Percentiles rank a stretch among this genome's conserved stretches.
These are phyloP conservation scores for Candolleomyces eurysporus DNA, from an alignment of 768 basidiomycete species.

Conservation along the genomic window DNA sequence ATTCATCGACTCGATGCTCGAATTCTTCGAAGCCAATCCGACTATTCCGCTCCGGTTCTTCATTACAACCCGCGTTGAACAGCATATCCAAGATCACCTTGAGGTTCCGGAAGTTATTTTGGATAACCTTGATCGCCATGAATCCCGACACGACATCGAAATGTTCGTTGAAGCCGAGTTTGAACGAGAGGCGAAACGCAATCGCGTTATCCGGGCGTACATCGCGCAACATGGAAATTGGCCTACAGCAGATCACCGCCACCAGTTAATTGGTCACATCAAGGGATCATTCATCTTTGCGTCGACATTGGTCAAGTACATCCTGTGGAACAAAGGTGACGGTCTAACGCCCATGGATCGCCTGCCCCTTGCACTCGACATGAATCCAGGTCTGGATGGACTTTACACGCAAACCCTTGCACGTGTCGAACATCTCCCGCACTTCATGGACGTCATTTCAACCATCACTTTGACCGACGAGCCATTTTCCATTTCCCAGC, in stretches of 20 bases:
- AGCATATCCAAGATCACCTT: background rate
- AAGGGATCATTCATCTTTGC: constrained; percentile 1
- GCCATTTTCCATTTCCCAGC: background rate
- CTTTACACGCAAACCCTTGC: background rate
- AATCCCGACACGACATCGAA: background rate
- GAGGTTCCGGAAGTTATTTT: background rate
- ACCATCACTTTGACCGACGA: background rate
- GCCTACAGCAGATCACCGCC: background rate
- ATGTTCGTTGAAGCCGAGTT: background rate
- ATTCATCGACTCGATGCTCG: background rate
- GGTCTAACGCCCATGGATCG: background rate
- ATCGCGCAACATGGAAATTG: background rate
- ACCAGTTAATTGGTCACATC: background rate
- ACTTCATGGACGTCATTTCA: background rate
- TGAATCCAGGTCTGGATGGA: background rate
- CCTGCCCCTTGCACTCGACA: background rate
- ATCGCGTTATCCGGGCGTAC: background rate
- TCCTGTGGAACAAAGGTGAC: background rate
- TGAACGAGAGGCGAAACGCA: background rate
- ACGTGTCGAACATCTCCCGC: background rate
- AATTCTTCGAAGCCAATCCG: background rate
- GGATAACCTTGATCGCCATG: background rate
- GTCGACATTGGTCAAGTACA: background rate
- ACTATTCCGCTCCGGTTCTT: background rate
- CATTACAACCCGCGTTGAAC: background rate